Base-by-base conservation (phyloP, 805 yeast species). In the Starmera amethionina region DNA sequence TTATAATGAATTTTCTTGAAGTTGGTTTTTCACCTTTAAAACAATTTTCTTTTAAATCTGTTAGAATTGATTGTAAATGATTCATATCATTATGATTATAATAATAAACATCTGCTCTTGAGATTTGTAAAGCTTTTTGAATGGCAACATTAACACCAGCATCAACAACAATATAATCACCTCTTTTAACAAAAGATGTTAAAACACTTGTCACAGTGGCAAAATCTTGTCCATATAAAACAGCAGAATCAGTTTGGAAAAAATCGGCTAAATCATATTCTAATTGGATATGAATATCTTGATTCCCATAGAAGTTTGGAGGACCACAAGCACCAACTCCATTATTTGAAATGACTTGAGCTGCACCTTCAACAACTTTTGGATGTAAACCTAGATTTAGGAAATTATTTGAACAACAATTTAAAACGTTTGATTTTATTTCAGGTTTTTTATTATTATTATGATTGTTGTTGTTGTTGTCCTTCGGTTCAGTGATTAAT, bases 301-400 rank as follows among this genome's bases (percentile, higher is more conserved):
- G 96, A 44, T 88, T 83, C 45, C 98, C 98, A 60, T 89, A 93
- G 54, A 93, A 93, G 42, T 95, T 95, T 34, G 97, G 95, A 5
- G 98, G 97, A 33, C 97, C 96, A 68, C 98, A 93, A 1, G 97
- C 90, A 47, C 98, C 98, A 39, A 93, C 97, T 57, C 98, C 98
- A 43, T 82, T 77, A 42, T 69, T 68, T 36, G 68, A 67, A 45
- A 93, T 77, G 18, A 77, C 69, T 28, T 65, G 58, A 39, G 74
- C 70, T 5, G 88, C 87, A 11, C 67, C 72, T 16, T 67, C 59
- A 39, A 65, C 65, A 32, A 87, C 67, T 13, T 46, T 56, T 16
- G 62, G 60, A 49, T 73, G 62, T 30, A 62, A 60, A 38, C 80
- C 73, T 56, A 87, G 63, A 50, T 78, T 73, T 54, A 86, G 68